Base-by-base conservation (phyloP, 805 yeast genomes). In the Nematodospora valgi region DNA sequence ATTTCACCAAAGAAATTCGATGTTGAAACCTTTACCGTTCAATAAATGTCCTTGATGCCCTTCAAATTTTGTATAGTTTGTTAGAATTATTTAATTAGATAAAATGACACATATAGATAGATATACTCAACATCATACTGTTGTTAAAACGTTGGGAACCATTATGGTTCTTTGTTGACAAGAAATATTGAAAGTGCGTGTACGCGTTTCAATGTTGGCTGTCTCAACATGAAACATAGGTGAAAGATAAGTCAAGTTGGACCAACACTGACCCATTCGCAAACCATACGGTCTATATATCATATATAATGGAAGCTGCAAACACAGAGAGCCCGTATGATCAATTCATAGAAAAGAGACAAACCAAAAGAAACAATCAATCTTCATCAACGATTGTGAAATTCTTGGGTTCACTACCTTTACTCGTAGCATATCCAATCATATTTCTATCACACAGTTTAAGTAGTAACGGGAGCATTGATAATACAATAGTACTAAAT, bases 361-460 rank as follows among this genome's bases (percentile, higher is more conserved):
- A n/a, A 17, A 13, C 15, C 29, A 26, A 8, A 11, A 26, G 11
- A 7, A 26, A 17, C 7, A 8, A 26, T 17, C 10, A 14, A 11
- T 26, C 29, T 26, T 26, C 27, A 6, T 15, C 35, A 6, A 3
- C 17, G 20, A 12, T 38, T 12, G 17, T 24, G 6, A 37, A 32
- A 16, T 23, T 58, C 21, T 32, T 52, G 22, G 48, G 53, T n/a
- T 50, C 65, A 3, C 43, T 62, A 21, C 69, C 69, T 1, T 54
- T 59, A 17, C 44, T 63, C 19, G 51, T 56, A 30, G 56, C 67
- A 4, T 47, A 59, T 20, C 63, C 66, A 8, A 45, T 59, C 26
- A 37, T 58, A 30, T 47, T 60, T 18, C 35, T 61, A 25, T 49
- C 64, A 27, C 46, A 48, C 28, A 40, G 44, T 15, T 30, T 62